Evolutionary conservation across 2,329 filamentous ascomycete species (phyloP), one percentile per base, ranked within the genome.

Genomic region (Aspergillus tubingensis): DNA sequence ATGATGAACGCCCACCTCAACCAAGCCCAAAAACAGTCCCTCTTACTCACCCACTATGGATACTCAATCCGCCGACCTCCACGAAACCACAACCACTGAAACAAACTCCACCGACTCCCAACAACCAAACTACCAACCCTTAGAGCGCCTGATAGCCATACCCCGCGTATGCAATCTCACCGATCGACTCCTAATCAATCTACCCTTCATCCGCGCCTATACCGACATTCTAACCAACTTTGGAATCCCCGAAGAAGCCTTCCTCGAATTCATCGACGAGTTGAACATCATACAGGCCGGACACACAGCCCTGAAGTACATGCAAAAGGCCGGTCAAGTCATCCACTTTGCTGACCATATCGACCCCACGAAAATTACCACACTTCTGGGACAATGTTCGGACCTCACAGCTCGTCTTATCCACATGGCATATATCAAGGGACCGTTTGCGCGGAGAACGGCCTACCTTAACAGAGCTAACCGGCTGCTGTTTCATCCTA

Each of bases 301-400:
- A 13, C 32, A 36, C 32, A 43, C 41, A 3, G 21, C 17, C 7
- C 5, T 11, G 7, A 17, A 21, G 3, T 44, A 44, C 17, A 21
- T 21, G 21, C 17, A 43, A 43, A 44, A 44, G 17, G n/a, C 17
- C n/a, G 17, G 41, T 4, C 17, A 44, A 11, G 17, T 8, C 10
- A 21, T 44, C 19, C 41, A 23, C 13, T 19, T 44, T 8, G 41
- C 41, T n/a, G 41, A n/a, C 5, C 41, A 44, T 13, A 6, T 44
- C 8, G 17, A 44, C 8, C 41, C 41, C 10, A 44, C 41, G 0
- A 19, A 11, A 3, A 19, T 44, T 4, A 44, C 41, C 10, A 3
- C 7, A 0, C 17, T 44, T 6, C 15, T 44, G 7, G 41, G 41
- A 15, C 58, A 62, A 71, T 44, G n/a, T n/a, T 17, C 11, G 3